phyloP scores from a whole-genome alignment of 1,139 yeast genomes.

The Candida mesenterica region DNA sequence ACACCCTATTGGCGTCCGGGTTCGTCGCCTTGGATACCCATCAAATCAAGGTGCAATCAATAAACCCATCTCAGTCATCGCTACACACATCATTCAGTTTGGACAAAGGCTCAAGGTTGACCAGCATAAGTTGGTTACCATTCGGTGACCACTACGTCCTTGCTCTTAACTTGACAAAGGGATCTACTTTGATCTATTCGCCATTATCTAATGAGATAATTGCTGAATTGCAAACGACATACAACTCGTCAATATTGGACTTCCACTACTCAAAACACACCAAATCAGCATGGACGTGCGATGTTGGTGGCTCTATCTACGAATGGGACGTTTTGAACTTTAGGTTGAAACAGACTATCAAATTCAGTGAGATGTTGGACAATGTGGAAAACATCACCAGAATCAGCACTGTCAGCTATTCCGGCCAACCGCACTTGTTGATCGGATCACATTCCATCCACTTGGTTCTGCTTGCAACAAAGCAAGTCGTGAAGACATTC shows the following conservation, averaged over 20 bases:
- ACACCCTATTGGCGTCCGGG: conserved; percentile 64
- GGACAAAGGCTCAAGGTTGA: conserved; percentile 53
- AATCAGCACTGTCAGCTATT: conserved; percentile 33
- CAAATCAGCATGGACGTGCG: conserved; percentile 60
- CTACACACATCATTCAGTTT: conserved; percentile 46
- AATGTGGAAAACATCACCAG: conserved; percentile 33
- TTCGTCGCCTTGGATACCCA: conserved; percentile 72
- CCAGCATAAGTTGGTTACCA: conserved; percentile 57
- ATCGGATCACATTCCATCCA: conserved; percentile 65
- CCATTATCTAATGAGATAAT: conserved; percentile 62
- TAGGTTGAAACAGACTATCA: conserved; percentile 40
- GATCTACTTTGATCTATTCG: conserved; percentile 63
- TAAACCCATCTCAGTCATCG: conserved; percentile 35
- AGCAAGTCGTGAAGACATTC: conserved; percentile 44
- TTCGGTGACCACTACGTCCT: conserved; percentile 44
- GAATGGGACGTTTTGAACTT: conserved; percentile 61
- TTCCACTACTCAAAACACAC: conserved; percentile 45
- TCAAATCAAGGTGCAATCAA: conserved; percentile 63
- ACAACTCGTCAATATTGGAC: conserved; percentile 52
- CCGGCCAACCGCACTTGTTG: conserved; percentile 47
- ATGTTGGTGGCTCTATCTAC: conserved; percentile 56
- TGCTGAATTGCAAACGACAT: conserved; percentile 49
- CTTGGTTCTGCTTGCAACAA: conserved; percentile 43
- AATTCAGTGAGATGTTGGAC: conserved; percentile 38
- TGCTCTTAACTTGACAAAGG: conserved; percentile 66